Percentiles rank a stretch among this genome's conserved stretches.
phyloP scores from a whole-genome alignment of 805 yeast genomes.

The Komagataella kurtzmanii region DNA sequence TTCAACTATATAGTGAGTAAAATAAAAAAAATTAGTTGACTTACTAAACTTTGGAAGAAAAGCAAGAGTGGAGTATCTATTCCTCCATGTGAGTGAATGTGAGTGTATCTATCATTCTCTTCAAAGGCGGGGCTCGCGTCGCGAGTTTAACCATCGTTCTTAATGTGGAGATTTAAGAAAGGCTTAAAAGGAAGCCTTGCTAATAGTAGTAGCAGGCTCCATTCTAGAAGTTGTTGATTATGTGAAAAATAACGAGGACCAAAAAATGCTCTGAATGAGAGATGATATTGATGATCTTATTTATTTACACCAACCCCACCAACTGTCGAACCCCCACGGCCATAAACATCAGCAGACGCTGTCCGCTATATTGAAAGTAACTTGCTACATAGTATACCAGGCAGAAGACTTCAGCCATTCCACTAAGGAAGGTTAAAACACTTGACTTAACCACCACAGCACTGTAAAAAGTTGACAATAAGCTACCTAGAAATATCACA shows the following conservation, averaged over 20 bases:
- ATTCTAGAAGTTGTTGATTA: no score
- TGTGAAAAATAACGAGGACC: no score
- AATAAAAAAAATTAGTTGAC: not conserved
- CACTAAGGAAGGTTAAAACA: conserved; percentile 61
- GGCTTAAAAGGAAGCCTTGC: no score
- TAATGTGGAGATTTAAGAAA: no score
- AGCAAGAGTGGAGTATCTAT: not conserved
- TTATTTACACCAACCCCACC: no score
- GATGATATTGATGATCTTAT: no score
- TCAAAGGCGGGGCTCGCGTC: no score
- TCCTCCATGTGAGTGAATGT: not conserved
- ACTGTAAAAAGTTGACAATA: conserved; percentile 64
- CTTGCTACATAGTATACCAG: conserved; percentile 84
- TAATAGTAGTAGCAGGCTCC: no score
- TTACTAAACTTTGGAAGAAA: not conserved
- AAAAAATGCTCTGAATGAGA: no score
- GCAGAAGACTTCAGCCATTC: conserved; percentile 68
- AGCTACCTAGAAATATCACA: conserved; percentile 65
- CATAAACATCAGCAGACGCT: no score
- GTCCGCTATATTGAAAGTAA: conserved; percentile 53
- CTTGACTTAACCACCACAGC: conserved; percentile 63
- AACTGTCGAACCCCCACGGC: no score
- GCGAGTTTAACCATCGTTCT: no score
- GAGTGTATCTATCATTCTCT: not conserved
- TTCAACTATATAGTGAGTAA: not conserved